Evolutionary conservation across 257 asterid species (phyloP).

Genomic region (Petunia secreta): DNA sequence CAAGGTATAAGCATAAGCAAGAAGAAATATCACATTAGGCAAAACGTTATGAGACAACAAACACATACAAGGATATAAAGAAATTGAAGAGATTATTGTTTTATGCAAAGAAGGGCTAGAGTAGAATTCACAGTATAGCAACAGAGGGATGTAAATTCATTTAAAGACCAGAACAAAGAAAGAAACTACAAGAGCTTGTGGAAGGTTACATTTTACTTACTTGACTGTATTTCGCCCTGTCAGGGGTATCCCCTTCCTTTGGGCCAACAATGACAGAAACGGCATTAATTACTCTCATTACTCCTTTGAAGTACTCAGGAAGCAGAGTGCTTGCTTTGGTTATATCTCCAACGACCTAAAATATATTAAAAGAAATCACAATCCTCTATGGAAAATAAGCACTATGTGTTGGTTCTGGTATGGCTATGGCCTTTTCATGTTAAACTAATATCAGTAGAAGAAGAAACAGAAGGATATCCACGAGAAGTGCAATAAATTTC

Average conservation of each 20-base stretch:
- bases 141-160: not conserved
- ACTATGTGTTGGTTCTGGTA: not conserved
- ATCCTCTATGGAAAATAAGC: not conserved
- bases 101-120: not conserved
- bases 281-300: slow-evolving; percentile 74
- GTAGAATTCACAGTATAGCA: slow-evolving; percentile 2
- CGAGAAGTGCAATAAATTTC: not conserved
- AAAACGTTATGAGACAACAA: slow-evolving; percentile 4
- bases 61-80: slow-evolving; percentile 7
- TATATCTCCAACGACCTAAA: slow-evolving; percentile 85
- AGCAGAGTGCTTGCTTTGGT: slow-evolving; percentile 79
- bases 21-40: not conserved
- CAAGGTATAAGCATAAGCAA: slow-evolving; percentile 23
- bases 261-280: slow-evolving; percentile 97
- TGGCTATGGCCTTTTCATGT: not conserved
- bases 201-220: slow-evolving; percentile 37
- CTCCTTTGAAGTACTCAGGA: slow-evolving; percentile 88
- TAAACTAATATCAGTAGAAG: not conserved
- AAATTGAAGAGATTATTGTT: not conserved
- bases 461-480: not conserved
- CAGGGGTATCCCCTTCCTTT: slow-evolving; percentile 99
- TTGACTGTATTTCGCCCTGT: slow-evolving; percentile 95
- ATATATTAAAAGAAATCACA: slow-evolving; percentile 12
- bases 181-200: not conserved
- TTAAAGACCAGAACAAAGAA: not conserved